A percentile compares a stretch with the other conserved stretches of the same genome.
These are phyloP conservation scores for Clitopilus hobsonii DNA, from an alignment of 768 basidiomycete species.

Conservation along the genomic window DNA sequence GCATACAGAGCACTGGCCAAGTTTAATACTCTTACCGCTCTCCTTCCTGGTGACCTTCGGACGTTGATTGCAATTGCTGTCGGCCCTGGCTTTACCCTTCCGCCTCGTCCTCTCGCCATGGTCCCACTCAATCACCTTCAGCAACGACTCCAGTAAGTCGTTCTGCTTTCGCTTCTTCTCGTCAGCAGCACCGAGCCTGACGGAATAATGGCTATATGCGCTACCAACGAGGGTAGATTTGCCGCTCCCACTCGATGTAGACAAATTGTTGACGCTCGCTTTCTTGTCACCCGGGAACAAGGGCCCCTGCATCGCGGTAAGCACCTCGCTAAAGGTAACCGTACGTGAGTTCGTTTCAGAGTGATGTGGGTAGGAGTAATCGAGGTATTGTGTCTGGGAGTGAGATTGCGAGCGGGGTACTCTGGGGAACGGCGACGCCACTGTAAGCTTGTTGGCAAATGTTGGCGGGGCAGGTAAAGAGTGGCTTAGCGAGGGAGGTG, in stretches of 20 bases:
- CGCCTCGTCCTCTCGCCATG: conserved; percentile 28
- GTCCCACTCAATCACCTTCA: conserved; percentile 38
- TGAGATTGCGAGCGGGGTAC: conserved; percentile 20
- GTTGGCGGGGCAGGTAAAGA: conserved; percentile 6
- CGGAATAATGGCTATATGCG: not conserved
- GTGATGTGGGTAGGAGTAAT: conserved; percentile 13
- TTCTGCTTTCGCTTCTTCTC: not conserved
- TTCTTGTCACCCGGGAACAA: conserved; percentile 43
- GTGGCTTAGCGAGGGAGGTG: not conserved
- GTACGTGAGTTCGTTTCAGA: conserved; percentile 31
- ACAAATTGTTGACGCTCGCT: conserved; percentile 16
- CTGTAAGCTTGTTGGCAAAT: conserved; percentile 3
- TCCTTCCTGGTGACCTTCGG: conserved; percentile 6
- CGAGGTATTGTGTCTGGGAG: conserved; percentile 10
- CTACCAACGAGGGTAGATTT: not conserved
- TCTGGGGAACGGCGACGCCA: conserved; percentile 12
- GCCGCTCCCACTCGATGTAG: conserved; percentile 2
- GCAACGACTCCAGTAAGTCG: conserved; percentile 39
- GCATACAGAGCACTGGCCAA: conserved; percentile 17
- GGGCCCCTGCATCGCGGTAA: conserved; percentile 52
- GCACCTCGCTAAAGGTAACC: conserved; percentile 54
- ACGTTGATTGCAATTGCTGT: not conserved
- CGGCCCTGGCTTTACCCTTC: conserved; percentile 30
- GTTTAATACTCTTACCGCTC: conserved; percentile 3
- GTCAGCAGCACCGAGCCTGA: not conserved